Evolutionary conservation across 2,329 filamentous ascomycete genomes (phyloP), one percentile per base, ranked within the genome.

Genomic region (Verticillium nonalfalfae): DNA sequence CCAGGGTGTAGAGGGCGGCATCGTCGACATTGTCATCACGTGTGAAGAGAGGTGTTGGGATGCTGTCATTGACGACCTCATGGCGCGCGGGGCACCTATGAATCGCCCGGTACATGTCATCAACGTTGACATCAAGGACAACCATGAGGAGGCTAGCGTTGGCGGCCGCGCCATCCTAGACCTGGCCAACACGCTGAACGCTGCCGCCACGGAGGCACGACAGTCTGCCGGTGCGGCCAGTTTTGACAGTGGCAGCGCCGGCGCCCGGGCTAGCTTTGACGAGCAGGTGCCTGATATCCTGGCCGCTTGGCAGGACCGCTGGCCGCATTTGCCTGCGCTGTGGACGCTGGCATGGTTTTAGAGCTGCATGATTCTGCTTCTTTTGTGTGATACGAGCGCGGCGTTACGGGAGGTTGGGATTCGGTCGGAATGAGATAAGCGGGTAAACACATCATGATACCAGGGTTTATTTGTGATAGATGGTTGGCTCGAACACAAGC

Each of bases 21-120:
- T 96, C 4, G 93, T 97, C 0, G 95, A 99, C 72, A 81, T 98
- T 7, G 93, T 99, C 62, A 93, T 99, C 67, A 99, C 95, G 0
- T 99, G 95, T 72, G 95, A 99, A 75, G 95, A 99, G 77, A 84
- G 95, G 63, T 99, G 95, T 73, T 99, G 96, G 92, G 95, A 99
- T 75, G 93, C 95, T 4, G 95, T 99, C 38, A 85, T 99, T 11
- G 95, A 99, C 69, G 94, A 99, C 73, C 80, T 99, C 59, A 85
- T 97, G 64, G 90, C 87, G 69, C 86, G 96, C 64, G 95, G 94
- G 7, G 87, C 90, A 0, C 90, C 91, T 3, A 80, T 99, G 61
- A 99, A 99, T 74, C 82, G 92, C 2, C 93, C 95, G 0, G 95
- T 99, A 0, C 95, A 99, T 72, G 91, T 99, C 61, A 96, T 99